Base-by-base conservation (phyloP, 192 early-diverging fungal species). In the Thoreauomyces humboldtii region DNA sequence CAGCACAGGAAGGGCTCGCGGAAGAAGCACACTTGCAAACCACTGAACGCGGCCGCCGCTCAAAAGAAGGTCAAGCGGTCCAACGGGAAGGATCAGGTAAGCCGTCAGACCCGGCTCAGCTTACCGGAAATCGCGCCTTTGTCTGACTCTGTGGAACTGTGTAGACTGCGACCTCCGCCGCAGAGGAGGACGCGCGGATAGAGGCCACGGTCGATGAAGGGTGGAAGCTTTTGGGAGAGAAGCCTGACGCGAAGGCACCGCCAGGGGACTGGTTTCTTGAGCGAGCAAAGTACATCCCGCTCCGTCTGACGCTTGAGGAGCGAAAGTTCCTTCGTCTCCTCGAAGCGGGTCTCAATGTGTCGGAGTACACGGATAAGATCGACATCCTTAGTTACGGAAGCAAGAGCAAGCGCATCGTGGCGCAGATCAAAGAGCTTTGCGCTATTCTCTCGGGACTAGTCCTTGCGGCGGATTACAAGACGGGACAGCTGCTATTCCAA, bases 371-470 rank as follows among this genome's bases (percentile, higher is more conserved):
- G 1, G 90, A 92, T 74, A 88, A 88, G 65, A 82, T 92, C 35
- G 90, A 92, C 57, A 77, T 92, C 25, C 75, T 95, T 25, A 84
- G 83, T 27, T 92, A 91, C 55, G 37, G 64, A 25, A 89, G 78
- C 81, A 96, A 95, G 69, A 69, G 86, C 27, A 91, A 90, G 73
- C 88, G 95, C 31, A 94, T 93, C 28, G 90, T 99, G 2, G 78
- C 79, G 41, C 97, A 99, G 72, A 97, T 99, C 71, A 91, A 91
- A 53, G 95, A 98, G 66, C 80, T 99, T 27, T 99, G 97, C 67
- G 88, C 92, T 11, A 94, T 98, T 37, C 78, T 99, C 31, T 90
- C 90, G 25, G 97, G 97, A 3, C 81, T 98, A 3, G 86, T 94
- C 31, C 70, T 98, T 28, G 84, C 81, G 6, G 71, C 81, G 17